Conservation (phyloP, 2,329 filamentous ascomycete genomes). For the Alternaria ethzedia region DNA sequence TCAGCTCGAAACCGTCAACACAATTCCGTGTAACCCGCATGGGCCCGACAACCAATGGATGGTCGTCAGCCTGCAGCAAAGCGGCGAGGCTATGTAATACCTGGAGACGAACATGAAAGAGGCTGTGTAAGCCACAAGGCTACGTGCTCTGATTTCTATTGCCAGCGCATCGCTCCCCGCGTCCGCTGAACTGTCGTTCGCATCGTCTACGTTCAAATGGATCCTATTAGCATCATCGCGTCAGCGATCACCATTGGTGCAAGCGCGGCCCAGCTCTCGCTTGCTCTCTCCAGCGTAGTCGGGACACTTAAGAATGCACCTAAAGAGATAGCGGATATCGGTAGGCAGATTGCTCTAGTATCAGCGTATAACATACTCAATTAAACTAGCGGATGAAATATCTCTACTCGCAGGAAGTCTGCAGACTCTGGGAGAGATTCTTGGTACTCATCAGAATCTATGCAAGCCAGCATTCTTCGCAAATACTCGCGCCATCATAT, state of each 20-base stretch:
- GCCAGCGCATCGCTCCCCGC: neutral
- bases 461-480: constrained; percentile 3
- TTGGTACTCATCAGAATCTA: neutral
- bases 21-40: neutral
- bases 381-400: constrained; percentile 1
- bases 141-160: neutral
- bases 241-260: constrained; percentile 20
- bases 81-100: neutral
- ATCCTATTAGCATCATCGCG: constrained; percentile 6
- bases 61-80: constrained; percentile 1
- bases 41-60: neutral
- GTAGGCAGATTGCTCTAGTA: neutral
- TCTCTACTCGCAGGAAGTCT: neutral
- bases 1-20: neutral
- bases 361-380: neutral
- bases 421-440: constrained; percentile 6
- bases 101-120: neutral
- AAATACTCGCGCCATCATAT: neutral
- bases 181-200: neutral
- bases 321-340: constrained; percentile 24
- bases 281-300: constrained; percentile 21
- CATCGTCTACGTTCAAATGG: constrained; percentile 4
- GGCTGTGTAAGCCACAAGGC: constrained; percentile 14
- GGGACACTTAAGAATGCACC: constrained; percentile 24
- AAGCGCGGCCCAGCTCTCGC: constrained; percentile 22